These are phyloP conservation scores for Candida insectorum DNA, from an alignment of 805 yeast genomes.

Conservation along the genomic window DNA sequence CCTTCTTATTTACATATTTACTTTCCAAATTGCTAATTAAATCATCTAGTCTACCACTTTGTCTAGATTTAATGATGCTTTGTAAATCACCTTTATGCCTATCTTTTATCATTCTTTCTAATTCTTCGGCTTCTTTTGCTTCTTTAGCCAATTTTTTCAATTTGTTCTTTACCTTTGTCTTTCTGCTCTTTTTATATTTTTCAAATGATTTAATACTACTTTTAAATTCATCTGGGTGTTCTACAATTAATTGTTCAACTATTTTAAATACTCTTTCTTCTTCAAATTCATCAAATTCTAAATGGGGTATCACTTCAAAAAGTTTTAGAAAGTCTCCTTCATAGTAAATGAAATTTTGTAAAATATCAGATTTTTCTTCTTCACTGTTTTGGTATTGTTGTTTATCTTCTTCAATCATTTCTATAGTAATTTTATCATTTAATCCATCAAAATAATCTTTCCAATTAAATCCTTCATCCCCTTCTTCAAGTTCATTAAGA, in stretches of 20 bases:
- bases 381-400: conserved; percentile 56
- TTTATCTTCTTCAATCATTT: conserved; percentile 67
- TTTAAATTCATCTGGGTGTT: conserved; percentile 31
- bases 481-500: conserved; percentile 36
- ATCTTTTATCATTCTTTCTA: conserved; percentile 37
- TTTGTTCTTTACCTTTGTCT: conserved; percentile 45
- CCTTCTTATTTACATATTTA: conserved; percentile 44
- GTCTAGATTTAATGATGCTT: conserved; percentile 48
- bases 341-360: conserved; percentile 51
- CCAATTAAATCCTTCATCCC: conserved; percentile 52
- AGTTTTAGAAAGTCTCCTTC: conserved; percentile 68
- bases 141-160: conserved; percentile 55
- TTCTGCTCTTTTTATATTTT: conserved; percentile 48
- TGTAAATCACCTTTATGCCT: conserved; percentile 42
- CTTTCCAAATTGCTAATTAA: conserved; percentile 46
- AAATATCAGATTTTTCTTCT: conserved; percentile 62
- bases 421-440: conserved; percentile 53
- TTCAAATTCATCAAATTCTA: conserved; percentile 56
- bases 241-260: conserved; percentile 42
- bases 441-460: conserved; percentile 49
- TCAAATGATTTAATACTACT: conserved; percentile 42
- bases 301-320: conserved; percentile 76
- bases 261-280: conserved; percentile 58
- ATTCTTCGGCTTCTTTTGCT: conserved; percentile 58
- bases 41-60: conserved; percentile 40